Evolutionary conservation across 768 basidiomycete species (phyloP).

Genomic region (Lentinula aciculospora): DNA sequence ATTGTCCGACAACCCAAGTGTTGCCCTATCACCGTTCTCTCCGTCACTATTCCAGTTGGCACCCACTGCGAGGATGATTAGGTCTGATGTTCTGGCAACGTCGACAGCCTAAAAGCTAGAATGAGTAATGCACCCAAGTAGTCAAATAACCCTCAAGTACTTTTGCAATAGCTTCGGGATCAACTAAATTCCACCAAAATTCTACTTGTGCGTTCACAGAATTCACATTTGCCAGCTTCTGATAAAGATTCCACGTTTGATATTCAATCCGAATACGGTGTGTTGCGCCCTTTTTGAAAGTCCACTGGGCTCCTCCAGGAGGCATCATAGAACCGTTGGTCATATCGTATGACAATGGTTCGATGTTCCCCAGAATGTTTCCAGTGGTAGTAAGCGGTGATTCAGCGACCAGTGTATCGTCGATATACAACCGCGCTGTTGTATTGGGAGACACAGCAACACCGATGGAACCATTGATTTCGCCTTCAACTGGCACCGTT

Average conservation of each 20-base stretch:
- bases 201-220: conserved; percentile 19
- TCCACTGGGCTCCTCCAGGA: conserved; percentile 15
- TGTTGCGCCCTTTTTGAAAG: conserved; percentile 13
- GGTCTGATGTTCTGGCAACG: conserved; percentile 16
- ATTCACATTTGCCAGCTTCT: conserved; percentile 18
- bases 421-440: conserved; percentile 18
- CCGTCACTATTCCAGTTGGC: conserved; percentile 23
- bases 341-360: conserved; percentile 9
- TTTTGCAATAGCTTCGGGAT: conserved; percentile 6
- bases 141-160: background rate
- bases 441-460: conserved; percentile 18
- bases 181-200: conserved; percentile 20
- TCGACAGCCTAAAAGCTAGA: conserved; percentile 15
- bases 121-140: background rate
- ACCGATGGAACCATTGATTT: conserved; percentile 17
- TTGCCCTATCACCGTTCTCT: conserved; percentile 19
- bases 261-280: conserved; percentile 18
- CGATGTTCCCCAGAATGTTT: conserved; percentile 19
- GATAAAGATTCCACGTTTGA: conserved; percentile 15
- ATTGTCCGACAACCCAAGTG: conserved; percentile 17
- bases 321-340: conserved; percentile 14
- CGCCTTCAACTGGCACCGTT: conserved; percentile 17
- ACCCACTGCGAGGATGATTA: conserved; percentile 19
- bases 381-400: conserved; percentile 10
- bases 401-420: conserved; percentile 14